phyloP scores from a whole-genome alignment of 495 filamentous ascomycete species.

The Zalerion maritima region DNA sequence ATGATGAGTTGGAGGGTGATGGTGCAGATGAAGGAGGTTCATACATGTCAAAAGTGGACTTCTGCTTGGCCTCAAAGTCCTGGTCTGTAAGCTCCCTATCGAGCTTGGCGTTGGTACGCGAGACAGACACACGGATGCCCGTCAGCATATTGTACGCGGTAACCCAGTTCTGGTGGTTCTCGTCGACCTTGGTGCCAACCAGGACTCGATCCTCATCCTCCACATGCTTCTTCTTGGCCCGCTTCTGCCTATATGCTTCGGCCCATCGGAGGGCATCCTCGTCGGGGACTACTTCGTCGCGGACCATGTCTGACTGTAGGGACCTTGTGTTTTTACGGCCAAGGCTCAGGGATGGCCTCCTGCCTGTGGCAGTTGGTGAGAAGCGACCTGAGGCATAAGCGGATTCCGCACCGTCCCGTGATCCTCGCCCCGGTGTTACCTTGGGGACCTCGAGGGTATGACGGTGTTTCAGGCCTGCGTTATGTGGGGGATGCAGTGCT shows the following conservation, averaged over 20 bases:
- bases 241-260: constrained; percentile 78
- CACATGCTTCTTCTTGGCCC: constrained; percentile 70
- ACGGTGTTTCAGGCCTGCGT: constrained; percentile 53
- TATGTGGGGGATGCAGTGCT: constrained; percentile 30
- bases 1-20: constrained; percentile 3
- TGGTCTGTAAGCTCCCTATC: constrained; percentile 74
- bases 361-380: constrained; percentile 53
- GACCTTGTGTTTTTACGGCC: constrained; percentile 70
- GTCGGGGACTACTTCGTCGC: constrained; percentile 74
- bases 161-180: constrained; percentile 94
- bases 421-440: constrained; percentile 29
- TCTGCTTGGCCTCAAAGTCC: constrained; percentile 85
- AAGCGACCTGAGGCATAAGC: constrained; percentile 62
- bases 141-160: constrained; percentile 99
- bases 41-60: constrained; percentile 97
- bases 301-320: constrained; percentile 63
- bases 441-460: constrained; percentile 84
- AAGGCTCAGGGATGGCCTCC: constrained; percentile 70
- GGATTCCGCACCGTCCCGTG: constrained; percentile 46
- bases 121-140: constrained; percentile 93
- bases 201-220: constrained; percentile 89
- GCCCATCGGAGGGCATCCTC: constrained; percentile 87
- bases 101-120: constrained; percentile 91
- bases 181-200: constrained; percentile 96
- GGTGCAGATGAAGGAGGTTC: constrained; percentile 18